These are phyloP conservation scores for Zygosaccharomyces gambellarensis DNA, from an alignment of 805 yeast genomes.

Conservation along the genomic window DNA sequence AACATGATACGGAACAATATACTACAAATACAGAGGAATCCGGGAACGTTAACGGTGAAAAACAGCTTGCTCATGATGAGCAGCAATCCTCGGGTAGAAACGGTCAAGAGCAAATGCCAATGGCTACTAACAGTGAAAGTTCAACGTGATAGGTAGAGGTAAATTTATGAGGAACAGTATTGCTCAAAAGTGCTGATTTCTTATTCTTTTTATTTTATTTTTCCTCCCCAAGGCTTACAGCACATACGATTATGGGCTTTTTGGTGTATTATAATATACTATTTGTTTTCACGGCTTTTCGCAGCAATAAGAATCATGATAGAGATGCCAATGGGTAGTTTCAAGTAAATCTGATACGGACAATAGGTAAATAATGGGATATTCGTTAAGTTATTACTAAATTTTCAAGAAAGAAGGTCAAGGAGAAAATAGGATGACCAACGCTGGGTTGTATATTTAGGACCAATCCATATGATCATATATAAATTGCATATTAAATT, in stretches of 20 bases:
- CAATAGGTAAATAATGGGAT: not conserved
- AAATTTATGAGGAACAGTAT: not conserved
- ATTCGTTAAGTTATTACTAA: not conserved
- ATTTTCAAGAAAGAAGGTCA: not conserved
- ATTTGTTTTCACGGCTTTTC: not conserved
- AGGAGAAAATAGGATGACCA: not conserved
- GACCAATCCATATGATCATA: not conserved
- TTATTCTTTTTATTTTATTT: not conserved
- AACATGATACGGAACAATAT: conserved; percentile 1
- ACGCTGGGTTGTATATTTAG: not conserved
- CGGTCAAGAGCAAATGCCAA: not conserved
- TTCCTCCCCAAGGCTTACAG: not conserved
- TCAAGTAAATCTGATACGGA: not conserved
- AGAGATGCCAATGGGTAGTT: not conserved
- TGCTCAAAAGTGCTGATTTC: not conserved
- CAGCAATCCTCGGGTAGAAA: not conserved
- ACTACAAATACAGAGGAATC: conserved; percentile 2
- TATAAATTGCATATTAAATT: not conserved
- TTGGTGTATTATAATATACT: not conserved
- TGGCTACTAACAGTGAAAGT: not conserved
- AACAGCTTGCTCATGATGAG: not conserved
- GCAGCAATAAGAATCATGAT: not conserved
- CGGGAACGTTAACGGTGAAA: not conserved
- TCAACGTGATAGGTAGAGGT: not conserved
- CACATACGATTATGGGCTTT: not conserved